Conservation (phyloP, 2,329 filamentous ascomycete genomes). For the Aspergillus hiratsukae region DNA sequence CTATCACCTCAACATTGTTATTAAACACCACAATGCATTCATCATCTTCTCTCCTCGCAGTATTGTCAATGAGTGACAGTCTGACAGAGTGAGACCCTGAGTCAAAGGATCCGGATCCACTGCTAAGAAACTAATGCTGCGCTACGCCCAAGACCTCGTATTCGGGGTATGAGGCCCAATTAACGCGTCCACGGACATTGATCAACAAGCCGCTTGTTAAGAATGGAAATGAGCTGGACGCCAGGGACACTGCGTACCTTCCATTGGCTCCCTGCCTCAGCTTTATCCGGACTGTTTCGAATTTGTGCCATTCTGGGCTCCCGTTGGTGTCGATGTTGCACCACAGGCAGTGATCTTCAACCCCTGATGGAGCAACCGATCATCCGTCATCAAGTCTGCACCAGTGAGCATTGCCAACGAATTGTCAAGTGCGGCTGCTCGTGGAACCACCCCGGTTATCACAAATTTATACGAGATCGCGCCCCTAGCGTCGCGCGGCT, state of each 20-base stretch:
- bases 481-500: neutral
- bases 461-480: neutral
- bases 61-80: too few species aligned
- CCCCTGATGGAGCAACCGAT: neutral
- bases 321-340: too few species aligned
- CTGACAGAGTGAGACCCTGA: neutral
- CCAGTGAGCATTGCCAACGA: too few species aligned
- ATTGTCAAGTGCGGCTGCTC: neutral
- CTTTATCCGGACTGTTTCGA: too few species aligned
- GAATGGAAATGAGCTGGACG: constrained; percentile 3
- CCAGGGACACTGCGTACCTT: too few species aligned
- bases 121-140: neutral
- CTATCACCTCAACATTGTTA: too few species aligned
- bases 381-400: neutral
- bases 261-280: too few species aligned
- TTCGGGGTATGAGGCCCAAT: constrained; percentile 3
- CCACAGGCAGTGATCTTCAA: neutral
- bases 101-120: neutral
- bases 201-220: neutral
- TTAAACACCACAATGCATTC: neutral
- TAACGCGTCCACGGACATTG: neutral
- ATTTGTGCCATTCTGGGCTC: neutral
- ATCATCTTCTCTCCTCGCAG: too few species aligned
- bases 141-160: neutral
- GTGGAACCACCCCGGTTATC: neutral